Percentiles rank a stretch among this genome's conserved stretches.
These are phyloP conservation scores for Coemansia sp. DNA, from an alignment of 192 early-diverging fungal species.

Conservation along the genomic window DNA sequence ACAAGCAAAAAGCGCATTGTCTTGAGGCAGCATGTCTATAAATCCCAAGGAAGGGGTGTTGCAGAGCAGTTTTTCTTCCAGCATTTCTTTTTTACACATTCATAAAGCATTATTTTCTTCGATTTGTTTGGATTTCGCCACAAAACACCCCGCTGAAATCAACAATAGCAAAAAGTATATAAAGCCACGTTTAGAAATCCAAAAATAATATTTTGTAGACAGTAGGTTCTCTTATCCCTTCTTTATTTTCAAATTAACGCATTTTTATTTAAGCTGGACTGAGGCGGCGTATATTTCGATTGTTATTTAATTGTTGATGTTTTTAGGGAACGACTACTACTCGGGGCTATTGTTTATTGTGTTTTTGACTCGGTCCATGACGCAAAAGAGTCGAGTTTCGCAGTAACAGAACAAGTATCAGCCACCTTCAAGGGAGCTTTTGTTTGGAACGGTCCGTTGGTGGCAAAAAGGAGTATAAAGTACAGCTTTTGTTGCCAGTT, in stretches of 20 bases:
- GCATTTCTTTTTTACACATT: background rate
- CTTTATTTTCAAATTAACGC: background rate
- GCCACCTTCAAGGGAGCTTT: background rate
- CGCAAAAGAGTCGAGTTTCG: background rate
- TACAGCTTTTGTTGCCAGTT: background rate
- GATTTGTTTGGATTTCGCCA: too few relatives aligned
- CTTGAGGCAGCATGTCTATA: background rate
- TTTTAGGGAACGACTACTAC: background rate
- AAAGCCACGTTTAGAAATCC: background rate
- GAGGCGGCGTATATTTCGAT: background rate
- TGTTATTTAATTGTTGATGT: background rate
- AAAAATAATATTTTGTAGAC: background rate
- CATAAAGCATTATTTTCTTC: background rate
- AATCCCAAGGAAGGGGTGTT: background rate
- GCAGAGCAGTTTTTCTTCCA: too few relatives aligned
- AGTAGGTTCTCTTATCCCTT: background rate
- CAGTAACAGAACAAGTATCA: background rate
- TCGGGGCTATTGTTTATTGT: background rate
- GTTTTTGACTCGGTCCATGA: slow-evolving; percentile 1
- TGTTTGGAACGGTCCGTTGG: background rate
- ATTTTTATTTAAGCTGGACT: background rate
- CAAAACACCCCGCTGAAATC: too few relatives aligned
- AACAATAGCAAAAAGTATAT: too few relatives aligned
- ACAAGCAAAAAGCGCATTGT: background rate
- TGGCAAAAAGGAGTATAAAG: background rate